Conservation (phyloP, 495 filamentous ascomycete species). For the Annulohypoxylon stygium region DNA sequence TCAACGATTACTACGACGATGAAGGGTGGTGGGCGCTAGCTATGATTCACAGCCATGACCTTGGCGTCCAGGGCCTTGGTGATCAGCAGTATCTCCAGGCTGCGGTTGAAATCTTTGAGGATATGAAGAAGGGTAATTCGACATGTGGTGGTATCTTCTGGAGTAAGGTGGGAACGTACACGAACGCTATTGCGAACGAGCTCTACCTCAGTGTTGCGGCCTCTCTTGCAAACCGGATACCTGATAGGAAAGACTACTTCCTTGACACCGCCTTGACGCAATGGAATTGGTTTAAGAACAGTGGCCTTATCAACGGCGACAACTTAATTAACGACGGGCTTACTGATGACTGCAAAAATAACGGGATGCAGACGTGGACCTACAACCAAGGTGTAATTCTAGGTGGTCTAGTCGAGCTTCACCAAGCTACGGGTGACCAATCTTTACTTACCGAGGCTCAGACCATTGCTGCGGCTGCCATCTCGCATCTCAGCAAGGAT, state of each 20-base stretch:
- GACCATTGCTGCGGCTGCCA: conserved; percentile 73
- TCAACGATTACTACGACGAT: conserved; percentile 78
- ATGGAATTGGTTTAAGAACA: conserved; percentile 77
- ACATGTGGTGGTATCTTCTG: conserved; percentile 77
- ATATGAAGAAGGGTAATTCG: conserved; percentile 70
- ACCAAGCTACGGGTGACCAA: conserved; percentile 65
- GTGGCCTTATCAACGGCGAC: conserved; percentile 75
- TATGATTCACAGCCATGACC: conserved; percentile 73
- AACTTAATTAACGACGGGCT: conserved; percentile 80
- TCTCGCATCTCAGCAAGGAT: conserved; percentile 64
- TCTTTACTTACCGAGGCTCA: conserved; percentile 69
- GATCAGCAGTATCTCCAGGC: conserved; percentile 66
- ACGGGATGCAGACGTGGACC: conserved; percentile 72
- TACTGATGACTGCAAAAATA: conserved; percentile 69
- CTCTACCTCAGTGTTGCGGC: conserved; percentile 78
- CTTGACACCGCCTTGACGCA: conserved; percentile 66
- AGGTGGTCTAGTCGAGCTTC: conserved; percentile 77
- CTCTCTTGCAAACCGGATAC: conserved; percentile 76
- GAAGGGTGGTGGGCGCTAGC: conserved; percentile 81
- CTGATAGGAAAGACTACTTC: conserved; percentile 63
- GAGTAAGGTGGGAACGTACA: conserved; percentile 70
- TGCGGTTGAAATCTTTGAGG: conserved; percentile 71
- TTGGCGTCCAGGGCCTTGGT: conserved; percentile 58
- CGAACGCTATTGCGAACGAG: conserved; percentile 82
- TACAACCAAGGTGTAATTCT: conserved; percentile 88